phyloP scores from a whole-genome alignment of 2,329 filamentous ascomycete species.

The Cytospora schulzeri region DNA sequence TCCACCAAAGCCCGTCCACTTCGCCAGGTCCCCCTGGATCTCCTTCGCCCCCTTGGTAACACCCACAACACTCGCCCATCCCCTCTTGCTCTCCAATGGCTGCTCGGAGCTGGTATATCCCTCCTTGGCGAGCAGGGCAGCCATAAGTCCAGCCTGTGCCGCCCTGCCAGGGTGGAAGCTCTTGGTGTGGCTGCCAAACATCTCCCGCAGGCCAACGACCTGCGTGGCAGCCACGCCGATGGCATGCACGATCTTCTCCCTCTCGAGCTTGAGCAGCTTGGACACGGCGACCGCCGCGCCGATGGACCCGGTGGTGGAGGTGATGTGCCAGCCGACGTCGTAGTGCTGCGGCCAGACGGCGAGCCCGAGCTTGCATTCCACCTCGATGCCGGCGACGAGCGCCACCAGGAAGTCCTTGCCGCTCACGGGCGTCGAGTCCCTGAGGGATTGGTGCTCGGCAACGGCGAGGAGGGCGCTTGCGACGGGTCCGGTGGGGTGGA shows the following conservation, averaged over 20 bases:
- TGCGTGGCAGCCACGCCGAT: slow-evolving; percentile 57
- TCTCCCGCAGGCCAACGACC: slow-evolving; percentile 54
- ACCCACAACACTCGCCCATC: slow-evolving; percentile 56
- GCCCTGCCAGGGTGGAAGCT: slow-evolving; percentile 57
- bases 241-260: slow-evolving; percentile 47
- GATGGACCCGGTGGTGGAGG: slow-evolving; percentile 52
- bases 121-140: slow-evolving; percentile 42
- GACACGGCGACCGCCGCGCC: slow-evolving; percentile 55
- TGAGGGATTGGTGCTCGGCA: slow-evolving; percentile 41
- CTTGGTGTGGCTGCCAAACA: slow-evolving; percentile 59
- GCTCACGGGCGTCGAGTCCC: slow-evolving; percentile 34
- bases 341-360: slow-evolving; percentile 57
- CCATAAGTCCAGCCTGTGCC: slow-evolving; percentile 53
- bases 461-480: slow-evolving; percentile 52
- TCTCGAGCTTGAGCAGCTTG: slow-evolving; percentile 47
- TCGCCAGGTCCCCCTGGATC: slow-evolving; percentile 34
- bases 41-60: slow-evolving; percentile 42
- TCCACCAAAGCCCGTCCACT: slow-evolving; percentile 35
- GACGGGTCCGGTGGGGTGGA: slow-evolving; percentile 56
- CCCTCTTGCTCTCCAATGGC: slow-evolving; percentile 53
- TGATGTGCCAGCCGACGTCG: slow-evolving; percentile 59
- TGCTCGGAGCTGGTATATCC: slow-evolving; percentile 51
- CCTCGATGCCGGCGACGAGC: slow-evolving; percentile 54
- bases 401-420: slow-evolving; percentile 53
- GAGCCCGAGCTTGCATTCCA: slow-evolving; percentile 54